Percentiles rank a stretch among this genome's conserved stretches.
phyloP scores from a whole-genome alignment of 108 stramenopile species.

The Discostella stelligeroides region DNA sequence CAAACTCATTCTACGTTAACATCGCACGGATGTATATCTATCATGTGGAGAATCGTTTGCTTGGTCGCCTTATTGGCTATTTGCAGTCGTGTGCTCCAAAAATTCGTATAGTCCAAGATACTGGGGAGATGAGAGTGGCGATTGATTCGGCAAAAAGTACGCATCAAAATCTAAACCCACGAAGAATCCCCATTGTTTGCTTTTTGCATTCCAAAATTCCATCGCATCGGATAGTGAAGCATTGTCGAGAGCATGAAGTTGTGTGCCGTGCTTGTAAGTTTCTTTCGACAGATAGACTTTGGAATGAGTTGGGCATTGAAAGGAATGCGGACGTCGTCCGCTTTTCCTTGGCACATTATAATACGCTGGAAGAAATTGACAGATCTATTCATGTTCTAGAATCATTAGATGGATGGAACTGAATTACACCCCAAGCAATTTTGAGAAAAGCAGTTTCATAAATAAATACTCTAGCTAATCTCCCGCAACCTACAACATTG shows the following conservation, averaged over 20 bases:
- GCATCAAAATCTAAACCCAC: constrained; percentile 10
- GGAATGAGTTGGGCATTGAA: constrained; percentile 38
- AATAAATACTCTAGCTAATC: no score
- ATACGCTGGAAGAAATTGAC: constrained; percentile 64
- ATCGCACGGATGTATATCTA: constrained; percentile 21
- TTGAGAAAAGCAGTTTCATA: no score
- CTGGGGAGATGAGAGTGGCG: constrained; percentile 25
- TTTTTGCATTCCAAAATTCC: constrained; percentile 60
- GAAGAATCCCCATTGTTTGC: constrained; percentile 65
- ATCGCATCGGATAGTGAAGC: constrained; percentile 52
- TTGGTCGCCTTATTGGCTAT: constrained; percentile 15
- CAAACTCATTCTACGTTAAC: neutral
- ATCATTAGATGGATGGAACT: constrained; percentile 61
- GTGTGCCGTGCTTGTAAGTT: constrained; percentile 69
- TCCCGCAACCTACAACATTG: no score
- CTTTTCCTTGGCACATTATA: constrained; percentile 83
- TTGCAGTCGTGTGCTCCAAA: constrained; percentile 26
- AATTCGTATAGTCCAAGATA: constrained; percentile 41
- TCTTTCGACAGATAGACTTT: constrained; percentile 57
- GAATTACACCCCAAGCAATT: no score
- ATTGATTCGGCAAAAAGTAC: neutral
- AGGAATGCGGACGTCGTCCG: constrained; percentile 61
- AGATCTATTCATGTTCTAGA: constrained; percentile 50
- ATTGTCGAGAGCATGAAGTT: constrained; percentile 55
- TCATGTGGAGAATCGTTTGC: constrained; percentile 15